These are phyloP conservation scores for Cystobasidium onofrii DNA, from an alignment of 768 basidiomycete species.

Conservation along the genomic window DNA sequence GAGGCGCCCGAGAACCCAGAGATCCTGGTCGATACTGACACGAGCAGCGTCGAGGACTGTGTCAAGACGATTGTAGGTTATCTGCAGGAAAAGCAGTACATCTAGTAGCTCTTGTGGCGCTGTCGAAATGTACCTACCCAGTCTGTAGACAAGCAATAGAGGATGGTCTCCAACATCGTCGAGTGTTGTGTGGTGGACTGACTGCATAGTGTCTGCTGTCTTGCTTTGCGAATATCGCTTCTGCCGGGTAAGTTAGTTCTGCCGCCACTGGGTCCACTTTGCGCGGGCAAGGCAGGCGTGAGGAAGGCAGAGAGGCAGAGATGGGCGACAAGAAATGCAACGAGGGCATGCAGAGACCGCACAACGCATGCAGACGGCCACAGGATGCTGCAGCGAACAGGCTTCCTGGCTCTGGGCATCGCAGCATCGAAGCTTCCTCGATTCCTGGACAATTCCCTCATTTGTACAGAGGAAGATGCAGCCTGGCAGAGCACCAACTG, in stretches of 20 bases:
- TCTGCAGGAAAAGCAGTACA: slow-evolving; percentile 53
- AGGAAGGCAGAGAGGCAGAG: too few relatives aligned
- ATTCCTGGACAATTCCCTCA: background rate
- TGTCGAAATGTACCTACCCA: too few relatives aligned
- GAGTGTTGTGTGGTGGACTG: too few relatives aligned
- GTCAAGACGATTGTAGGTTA: slow-evolving; percentile 73
- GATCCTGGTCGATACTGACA: slow-evolving; percentile 81
- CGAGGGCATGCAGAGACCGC: background rate
- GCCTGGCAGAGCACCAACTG: background rate
- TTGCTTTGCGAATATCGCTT: too few relatives aligned
- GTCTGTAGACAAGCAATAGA: too few relatives aligned
- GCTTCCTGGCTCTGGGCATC: background rate
- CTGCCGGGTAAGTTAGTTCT: too few relatives aligned
- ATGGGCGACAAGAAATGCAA: background rate
- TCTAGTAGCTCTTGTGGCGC: background rate
- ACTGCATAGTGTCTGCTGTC: too few relatives aligned
- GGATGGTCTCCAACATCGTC: too few relatives aligned
- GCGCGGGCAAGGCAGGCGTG: too few relatives aligned
- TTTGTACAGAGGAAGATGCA: too few relatives aligned
- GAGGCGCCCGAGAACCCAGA: slow-evolving; percentile 78
- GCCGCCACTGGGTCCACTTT: too few relatives aligned
- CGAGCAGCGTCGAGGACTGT: slow-evolving; percentile 66
- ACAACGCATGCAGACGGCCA: background rate
- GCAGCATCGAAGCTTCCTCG: background rate
- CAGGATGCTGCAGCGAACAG: background rate